A percentile compares a stretch with the other conserved stretches of the same genome.
These are phyloP conservation scores for Mycena sanguinolenta DNA, from an alignment of 768 basidiomycete genomes.

Conservation along the genomic window DNA sequence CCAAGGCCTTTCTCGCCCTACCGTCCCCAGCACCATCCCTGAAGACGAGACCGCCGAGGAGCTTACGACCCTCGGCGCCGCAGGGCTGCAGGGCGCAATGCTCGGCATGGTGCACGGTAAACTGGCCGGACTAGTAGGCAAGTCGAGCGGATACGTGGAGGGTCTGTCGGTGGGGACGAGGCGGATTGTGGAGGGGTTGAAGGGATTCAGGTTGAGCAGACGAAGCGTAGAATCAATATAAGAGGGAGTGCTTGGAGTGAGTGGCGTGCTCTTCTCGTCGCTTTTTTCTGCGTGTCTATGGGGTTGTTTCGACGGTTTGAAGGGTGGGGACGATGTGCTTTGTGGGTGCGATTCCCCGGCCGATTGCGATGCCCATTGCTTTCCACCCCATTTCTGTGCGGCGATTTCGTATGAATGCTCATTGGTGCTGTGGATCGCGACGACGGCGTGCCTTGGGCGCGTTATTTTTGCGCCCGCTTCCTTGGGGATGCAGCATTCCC, in stretches of 20 bases:
- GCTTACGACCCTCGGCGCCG: constrained; percentile 50
- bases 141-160: constrained; percentile 96
- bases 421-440: too few relatives aligned
- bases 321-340: neutral
- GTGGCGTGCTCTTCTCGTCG: constrained; percentile 33
- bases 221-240: constrained; percentile 92
- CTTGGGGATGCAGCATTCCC: too few relatives aligned
- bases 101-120: constrained; percentile 90
- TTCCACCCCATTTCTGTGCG: too few relatives aligned
- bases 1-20: constrained; percentile 85
- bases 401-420: too few relatives aligned
- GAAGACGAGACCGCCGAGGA: constrained; percentile 75
- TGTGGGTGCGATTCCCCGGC: too few relatives aligned
- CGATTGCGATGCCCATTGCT: too few relatives aligned
- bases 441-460: too few relatives aligned
- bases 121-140: constrained; percentile 87
- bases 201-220: constrained; percentile 93
- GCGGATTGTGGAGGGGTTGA: constrained; percentile 89
- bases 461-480: too few relatives aligned
- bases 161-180: constrained; percentile 84
- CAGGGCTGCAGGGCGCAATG: constrained; percentile 73
- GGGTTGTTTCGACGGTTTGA: neutral
- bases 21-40: constrained; percentile 91
- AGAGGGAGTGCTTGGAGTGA: constrained; percentile 91
- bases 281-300: neutral